A percentile compares a stretch with the other conserved stretches of the same genome.
Evolutionary conservation across 139 green algal genomes (phyloP).

Genomic region (Asterochloris erici): DNA sequence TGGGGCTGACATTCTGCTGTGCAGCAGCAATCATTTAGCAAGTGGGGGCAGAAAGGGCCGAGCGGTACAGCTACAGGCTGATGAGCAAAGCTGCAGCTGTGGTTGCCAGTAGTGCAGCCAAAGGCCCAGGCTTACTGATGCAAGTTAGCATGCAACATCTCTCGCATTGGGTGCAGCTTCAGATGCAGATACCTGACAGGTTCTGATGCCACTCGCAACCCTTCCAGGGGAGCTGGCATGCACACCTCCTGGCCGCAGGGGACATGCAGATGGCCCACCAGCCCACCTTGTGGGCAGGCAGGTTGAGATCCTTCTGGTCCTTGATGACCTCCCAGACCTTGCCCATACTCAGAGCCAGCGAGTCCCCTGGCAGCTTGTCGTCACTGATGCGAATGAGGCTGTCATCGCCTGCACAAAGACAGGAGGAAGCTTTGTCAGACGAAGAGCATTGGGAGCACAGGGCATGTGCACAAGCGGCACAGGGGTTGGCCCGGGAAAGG

Average conservation of each 20-base stretch:
- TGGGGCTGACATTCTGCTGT: too few species aligned
- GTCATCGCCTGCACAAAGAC: conserved; percentile 35
- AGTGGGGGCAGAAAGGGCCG: too few species aligned
- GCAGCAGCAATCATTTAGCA: too few species aligned
- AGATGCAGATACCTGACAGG: too few species aligned
- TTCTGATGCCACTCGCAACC: neutral
- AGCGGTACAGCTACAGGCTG: too few species aligned
- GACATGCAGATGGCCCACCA: neutral
- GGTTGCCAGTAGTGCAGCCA: too few species aligned
- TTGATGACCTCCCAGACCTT: conserved; percentile 90
- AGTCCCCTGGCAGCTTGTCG: conserved; percentile 58
- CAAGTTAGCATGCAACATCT: too few species aligned
- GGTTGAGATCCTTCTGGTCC: conserved; percentile 94
- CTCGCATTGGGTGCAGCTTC: too few species aligned
- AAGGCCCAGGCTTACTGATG: too few species aligned
- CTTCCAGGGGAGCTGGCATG: neutral
- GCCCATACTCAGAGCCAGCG: conserved; percentile 71
- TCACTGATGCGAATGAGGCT: conserved; percentile 41
- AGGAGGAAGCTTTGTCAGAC: neutral
- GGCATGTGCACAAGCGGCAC: neutral
- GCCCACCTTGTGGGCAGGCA: conserved; percentile 92
- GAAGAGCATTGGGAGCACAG: neutral
- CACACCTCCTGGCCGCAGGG: neutral
- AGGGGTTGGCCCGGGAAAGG: neutral
- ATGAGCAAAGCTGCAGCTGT: too few species aligned